Evolutionary conservation across 352 stramenopile species (phyloP).

Genomic region (Phytophthora boehmeriae): DNA sequence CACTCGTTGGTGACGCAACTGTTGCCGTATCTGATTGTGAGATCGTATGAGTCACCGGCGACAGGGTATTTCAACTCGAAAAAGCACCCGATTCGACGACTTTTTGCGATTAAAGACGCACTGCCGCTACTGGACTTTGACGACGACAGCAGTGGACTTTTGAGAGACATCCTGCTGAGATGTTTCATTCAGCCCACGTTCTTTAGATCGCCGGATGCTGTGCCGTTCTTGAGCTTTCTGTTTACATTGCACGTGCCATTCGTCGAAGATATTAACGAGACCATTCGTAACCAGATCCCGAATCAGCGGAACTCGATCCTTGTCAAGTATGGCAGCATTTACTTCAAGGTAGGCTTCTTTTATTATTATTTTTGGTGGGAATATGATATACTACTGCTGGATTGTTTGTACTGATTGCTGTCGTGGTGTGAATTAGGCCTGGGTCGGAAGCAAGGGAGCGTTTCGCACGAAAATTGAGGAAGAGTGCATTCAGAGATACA

Average conservation of each 20-base stretch:
- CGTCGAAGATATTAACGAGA: slow-evolving; percentile 86
- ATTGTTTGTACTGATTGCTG: not conserved
- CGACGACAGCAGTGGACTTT: slow-evolving; percentile 73
- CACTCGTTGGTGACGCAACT: slow-evolving; percentile 84
- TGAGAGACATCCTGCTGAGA: slow-evolving; percentile 86
- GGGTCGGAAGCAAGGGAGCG: slow-evolving; percentile 60
- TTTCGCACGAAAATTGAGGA: slow-evolving; percentile 80
- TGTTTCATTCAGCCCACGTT: slow-evolving; percentile 89
- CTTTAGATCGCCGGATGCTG: slow-evolving; percentile 82
- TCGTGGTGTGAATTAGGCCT: slow-evolving; percentile 40
- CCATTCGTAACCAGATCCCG: slow-evolving; percentile 87
- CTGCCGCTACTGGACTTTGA: slow-evolving; percentile 84
- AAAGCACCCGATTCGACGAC: slow-evolving; percentile 72
- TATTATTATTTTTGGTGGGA: not conserved
- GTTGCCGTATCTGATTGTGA: slow-evolving; percentile 84
- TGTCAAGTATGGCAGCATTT: slow-evolving; percentile 80
- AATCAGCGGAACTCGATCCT: slow-evolving; percentile 85
- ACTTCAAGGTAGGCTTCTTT: slow-evolving; percentile 63
- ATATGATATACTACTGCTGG: not conserved
- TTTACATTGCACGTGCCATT: slow-evolving; percentile 89
- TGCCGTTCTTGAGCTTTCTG: slow-evolving; percentile 84
- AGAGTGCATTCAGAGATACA: slow-evolving; percentile 83
- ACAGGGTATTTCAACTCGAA: slow-evolving; percentile 64
- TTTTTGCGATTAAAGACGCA: slow-evolving; percentile 80
- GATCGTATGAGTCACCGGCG: slow-evolving; percentile 68